Percentiles rank a stretch among this genome's conserved stretches.
phyloP scores from a whole-genome alignment of 2,329 filamentous ascomycete species.

The Reticulascus tulasneorum region DNA sequence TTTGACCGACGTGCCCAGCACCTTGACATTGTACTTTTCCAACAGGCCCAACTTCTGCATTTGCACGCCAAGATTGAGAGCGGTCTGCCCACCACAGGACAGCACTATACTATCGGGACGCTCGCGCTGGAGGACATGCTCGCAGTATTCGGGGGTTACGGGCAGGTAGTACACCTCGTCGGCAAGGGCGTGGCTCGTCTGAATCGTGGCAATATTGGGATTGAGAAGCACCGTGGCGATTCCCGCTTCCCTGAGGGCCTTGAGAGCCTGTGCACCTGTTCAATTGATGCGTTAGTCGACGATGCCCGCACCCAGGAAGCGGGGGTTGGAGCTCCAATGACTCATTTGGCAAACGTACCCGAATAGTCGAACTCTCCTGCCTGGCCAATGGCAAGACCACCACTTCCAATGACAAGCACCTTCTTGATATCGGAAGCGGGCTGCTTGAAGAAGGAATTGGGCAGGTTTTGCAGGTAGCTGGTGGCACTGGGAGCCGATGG shows the following conservation, averaged over 20 bases:
- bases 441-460: too few species aligned
- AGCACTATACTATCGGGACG: conserved; percentile 95
- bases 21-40: conserved; percentile 91
- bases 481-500: too few species aligned
- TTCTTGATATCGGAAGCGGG: conserved; percentile 96
- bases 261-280: conserved; percentile 88
- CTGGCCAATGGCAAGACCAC: conserved; percentile 93
- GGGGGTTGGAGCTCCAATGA: conserved; percentile 8
- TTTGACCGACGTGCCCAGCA: conserved; percentile 90
- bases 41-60: conserved; percentile 96
- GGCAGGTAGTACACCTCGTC: conserved; percentile 98
- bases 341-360: conserved; percentile 54
- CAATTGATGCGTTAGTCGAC: conserved; percentile 1
- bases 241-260: conserved; percentile 93
- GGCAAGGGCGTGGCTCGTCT: conserved; percentile 92
- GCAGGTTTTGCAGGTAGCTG: too few species aligned
- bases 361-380: conserved; percentile 99
- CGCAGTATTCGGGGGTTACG: conserved; percentile 95
- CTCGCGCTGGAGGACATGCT: conserved; percentile 95
- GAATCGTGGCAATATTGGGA: conserved; percentile 97
- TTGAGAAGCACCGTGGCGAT: conserved; percentile 92
- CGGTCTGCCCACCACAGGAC: conserved; percentile 95
- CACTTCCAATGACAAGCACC: conserved; percentile 92
- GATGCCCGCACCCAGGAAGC: conserved; percentile 9
- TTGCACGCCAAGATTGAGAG: conserved; percentile 91